These are phyloP conservation scores for Phytopythium cucurbitacearum DNA, from an alignment of 352 stramenopile genomes.

Conservation along the genomic window DNA sequence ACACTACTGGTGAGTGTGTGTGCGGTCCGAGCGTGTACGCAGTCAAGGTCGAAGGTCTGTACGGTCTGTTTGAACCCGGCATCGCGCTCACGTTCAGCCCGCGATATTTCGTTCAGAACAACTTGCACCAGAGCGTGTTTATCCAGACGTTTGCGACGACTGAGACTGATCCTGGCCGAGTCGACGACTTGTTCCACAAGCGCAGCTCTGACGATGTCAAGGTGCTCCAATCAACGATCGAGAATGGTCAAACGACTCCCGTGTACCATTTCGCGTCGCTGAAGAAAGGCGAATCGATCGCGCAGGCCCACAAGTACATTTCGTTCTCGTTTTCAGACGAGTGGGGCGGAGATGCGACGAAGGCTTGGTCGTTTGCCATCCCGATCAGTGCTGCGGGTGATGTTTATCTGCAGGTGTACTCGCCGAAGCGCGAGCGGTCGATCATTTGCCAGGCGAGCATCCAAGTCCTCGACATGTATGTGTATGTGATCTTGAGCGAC, in stretches of 20 bases:
- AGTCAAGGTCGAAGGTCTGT: conserved; percentile 80
- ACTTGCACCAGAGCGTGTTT: conserved; percentile 74
- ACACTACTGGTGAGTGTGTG: conserved; percentile 74
- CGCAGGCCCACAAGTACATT: conserved; percentile 69
- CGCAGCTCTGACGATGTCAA: conserved; percentile 58
- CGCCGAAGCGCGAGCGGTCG: conserved; percentile 57
- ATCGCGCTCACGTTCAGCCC: conserved; percentile 75
- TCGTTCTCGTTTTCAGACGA: conserved; percentile 73
- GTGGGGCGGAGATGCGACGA: conserved; percentile 42
- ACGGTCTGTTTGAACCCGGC: conserved; percentile 73
- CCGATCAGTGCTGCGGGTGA: conserved; percentile 75
- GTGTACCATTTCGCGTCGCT: conserved; percentile 80
- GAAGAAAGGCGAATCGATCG: conserved; percentile 57
- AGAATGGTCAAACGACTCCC: conserved; percentile 58
- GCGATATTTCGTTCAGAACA: conserved; percentile 82
- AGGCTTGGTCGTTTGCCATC: conserved; percentile 79
- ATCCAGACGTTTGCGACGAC: conserved; percentile 65
- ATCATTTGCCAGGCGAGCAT: conserved; percentile 84
- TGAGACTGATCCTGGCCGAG: conserved; percentile 55
- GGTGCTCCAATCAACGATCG: conserved; percentile 37
- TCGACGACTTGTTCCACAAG: conserved; percentile 72
- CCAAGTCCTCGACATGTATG: conserved; percentile 86
- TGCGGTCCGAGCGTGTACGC: conserved; percentile 72
- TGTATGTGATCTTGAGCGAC: conserved; percentile 84
- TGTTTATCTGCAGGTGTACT: conserved; percentile 80